Base-by-base conservation (phyloP, 1,284 basidiomycete genomes). In the Nidula niveotomentosa region DNA sequence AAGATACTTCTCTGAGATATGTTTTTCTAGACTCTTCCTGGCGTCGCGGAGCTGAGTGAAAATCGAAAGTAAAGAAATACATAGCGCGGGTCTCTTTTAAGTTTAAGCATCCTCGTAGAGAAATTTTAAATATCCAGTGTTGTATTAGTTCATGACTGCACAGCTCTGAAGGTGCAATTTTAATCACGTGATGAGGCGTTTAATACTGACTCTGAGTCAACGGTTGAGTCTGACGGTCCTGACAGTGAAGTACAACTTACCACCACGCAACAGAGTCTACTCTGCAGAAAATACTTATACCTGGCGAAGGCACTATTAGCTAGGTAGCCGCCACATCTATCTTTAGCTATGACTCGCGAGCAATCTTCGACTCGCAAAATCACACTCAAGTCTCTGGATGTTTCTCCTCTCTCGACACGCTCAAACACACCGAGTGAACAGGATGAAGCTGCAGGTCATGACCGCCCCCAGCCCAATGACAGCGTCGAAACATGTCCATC, bases 31-130 rank as follows among this genome's bases (percentile, higher is more conserved):
- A 84, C 77, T 37, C 81, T 95, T 37, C 93, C 93, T 56, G 93
- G 93, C 72, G 91, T 95, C 60, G 88, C 88, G 15, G 92, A 88
- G 64, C 77, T 95, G 62, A 91, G 88, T 61, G 84, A 76, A 58
- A 80, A 76, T 58, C 66, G 61, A 65, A 48, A 34, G 30, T 47
- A 44, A 52, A n/a, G n/a, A n/a, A n/a, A n/a, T n/a, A n/a, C n/a
- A n/a, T n/a, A n/a, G n/a, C n/a, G n/a, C n/a, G n/a, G n/a, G n/a
- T n/a, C n/a, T n/a, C n/a, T n/a, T n/a, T n/a, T n/a, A n/a, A n/a
- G n/a, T n/a, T n/a, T n/a, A n/a, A n/a, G n/a, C n/a, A n/a, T n/a
- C n/a, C n/a, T n/a, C n/a, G n/a, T n/a, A n/a, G n/a, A n/a, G n/a
- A n/a, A n/a, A n/a, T n/a, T n/a, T n/a, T n/a, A n/a, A n/a, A n/a